Percentiles rank a stretch among this genome's conserved stretches.
Conservation (phyloP, 2,329 filamentous ascomycete species). For the Fusarium mangiferae region DNA sequence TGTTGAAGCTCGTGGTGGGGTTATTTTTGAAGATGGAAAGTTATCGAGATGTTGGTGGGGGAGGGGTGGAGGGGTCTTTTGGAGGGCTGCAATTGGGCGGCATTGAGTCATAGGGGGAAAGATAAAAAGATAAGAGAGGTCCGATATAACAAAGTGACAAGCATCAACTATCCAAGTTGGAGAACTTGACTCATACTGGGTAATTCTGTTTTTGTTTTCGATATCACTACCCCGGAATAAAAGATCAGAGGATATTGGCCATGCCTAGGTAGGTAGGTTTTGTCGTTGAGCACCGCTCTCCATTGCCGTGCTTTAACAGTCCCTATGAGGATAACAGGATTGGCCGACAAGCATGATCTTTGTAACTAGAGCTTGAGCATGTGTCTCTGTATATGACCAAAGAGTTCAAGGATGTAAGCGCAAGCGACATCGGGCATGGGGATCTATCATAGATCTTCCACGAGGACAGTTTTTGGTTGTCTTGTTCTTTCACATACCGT, state of each 20-base stretch:
- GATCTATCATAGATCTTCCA: background rate
- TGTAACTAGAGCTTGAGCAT: background rate
- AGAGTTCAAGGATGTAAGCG: background rate
- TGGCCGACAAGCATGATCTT: background rate
- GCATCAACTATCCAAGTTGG: background rate
- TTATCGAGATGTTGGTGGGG: slow-evolving; percentile 41
- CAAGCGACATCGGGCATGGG: background rate
- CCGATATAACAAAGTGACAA: background rate
- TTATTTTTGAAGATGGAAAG: slow-evolving; percentile 41
- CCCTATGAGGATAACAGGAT: background rate
- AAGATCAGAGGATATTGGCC: background rate
- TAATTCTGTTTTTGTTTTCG: background rate
- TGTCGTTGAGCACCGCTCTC: background rate
- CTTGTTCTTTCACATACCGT: background rate
- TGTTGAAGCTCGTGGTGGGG: slow-evolving; percentile 41
- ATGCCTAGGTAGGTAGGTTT: background rate
- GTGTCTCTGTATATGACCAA: background rate
- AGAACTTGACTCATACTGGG: background rate
- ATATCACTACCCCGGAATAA: background rate
- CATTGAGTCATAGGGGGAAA: slow-evolving; percentile 31
- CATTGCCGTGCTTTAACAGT: background rate
- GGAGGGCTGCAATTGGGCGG: slow-evolving; percentile 10
- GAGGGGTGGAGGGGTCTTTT: slow-evolving; percentile 32
- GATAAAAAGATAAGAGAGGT: slow-evolving; percentile 23
- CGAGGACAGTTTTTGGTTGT: background rate